A percentile compares a stretch with the other conserved stretches of the same genome.
Evolutionary conservation across 2,329 filamentous ascomycete genomes (phyloP).

Genomic region (Lachnellula suecica): DNA sequence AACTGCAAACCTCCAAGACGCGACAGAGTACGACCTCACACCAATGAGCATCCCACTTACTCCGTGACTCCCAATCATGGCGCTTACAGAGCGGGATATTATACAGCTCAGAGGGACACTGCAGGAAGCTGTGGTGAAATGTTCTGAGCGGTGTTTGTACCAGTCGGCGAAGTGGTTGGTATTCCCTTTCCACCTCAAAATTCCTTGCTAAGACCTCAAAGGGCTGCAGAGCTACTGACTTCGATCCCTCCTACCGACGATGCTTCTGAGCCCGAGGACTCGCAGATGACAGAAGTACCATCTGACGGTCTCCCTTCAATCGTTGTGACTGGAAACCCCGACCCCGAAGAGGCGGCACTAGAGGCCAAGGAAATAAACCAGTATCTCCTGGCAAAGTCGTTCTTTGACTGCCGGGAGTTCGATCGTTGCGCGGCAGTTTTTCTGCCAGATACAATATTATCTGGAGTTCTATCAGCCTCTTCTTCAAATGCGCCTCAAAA

Average conservation of each 20-base stretch:
- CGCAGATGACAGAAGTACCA: conserved; percentile 54
- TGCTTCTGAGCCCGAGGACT: conserved; percentile 53
- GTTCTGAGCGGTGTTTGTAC: conserved; percentile 92
- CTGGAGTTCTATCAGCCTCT: conserved; percentile 55
- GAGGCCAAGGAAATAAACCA: conserved; percentile 79
- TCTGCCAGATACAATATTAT: conserved; percentile 75
- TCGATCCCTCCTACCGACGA: conserved; percentile 64
- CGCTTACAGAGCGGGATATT: conserved; percentile 53
- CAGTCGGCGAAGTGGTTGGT: conserved; percentile 92
- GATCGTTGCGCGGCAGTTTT: conserved; percentile 91
- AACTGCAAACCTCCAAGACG: neutral
- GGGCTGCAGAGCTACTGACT: conserved; percentile 91
- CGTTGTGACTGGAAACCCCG: conserved; percentile 54
- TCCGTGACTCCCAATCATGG: conserved; percentile 14
- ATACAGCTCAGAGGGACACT: conserved; percentile 60
- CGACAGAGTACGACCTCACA: neutral
- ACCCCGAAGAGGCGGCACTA: conserved; percentile 70
- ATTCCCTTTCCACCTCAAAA: neutral
- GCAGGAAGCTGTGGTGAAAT: conserved; percentile 84
- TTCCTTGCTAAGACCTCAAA: conserved; percentile 38
- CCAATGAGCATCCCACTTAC: neutral
- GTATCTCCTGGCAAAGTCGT: conserved; percentile 87
- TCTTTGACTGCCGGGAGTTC: conserved; percentile 94
- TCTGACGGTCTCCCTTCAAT: conserved; percentile 49
- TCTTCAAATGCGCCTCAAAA: conserved; percentile 37